A percentile compares a stretch with the other conserved stretches of the same genome.
These are phyloP conservation scores for Aleurites moluccanus DNA, from an alignment of 441 rosid species.

Conservation along the genomic window DNA sequence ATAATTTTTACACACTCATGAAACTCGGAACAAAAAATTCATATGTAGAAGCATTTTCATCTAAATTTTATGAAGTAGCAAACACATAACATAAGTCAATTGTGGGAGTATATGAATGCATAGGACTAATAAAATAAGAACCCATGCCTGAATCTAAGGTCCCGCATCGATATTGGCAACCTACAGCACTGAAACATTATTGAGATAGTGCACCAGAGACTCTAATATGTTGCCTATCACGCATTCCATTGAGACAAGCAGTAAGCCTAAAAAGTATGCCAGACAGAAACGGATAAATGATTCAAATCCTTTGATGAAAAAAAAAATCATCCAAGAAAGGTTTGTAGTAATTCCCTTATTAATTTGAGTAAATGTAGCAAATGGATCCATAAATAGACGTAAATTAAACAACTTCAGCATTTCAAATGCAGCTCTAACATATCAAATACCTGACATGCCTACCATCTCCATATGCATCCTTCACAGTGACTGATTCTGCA, in stretches of 20 bases:
- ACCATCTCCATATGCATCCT: conserved; percentile 92
- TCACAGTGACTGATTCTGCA: conserved; percentile 79
- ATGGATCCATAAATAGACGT: neutral
- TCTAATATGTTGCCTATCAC: conserved; percentile 53
- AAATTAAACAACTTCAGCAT: neutral
- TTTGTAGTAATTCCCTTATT: neutral
- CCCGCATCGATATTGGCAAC: conserved; percentile 45
- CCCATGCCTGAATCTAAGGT: conserved; percentile 45
- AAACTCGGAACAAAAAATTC: neutral
- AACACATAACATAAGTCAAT: neutral
- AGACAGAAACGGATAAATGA: neutral
- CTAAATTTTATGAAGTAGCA: neutral
- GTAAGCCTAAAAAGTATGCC: neutral
- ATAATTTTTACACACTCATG: neutral
- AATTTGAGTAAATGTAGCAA: neutral
- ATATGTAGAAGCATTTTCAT: neutral
- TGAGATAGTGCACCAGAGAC: conserved; percentile 45
- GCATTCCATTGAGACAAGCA: neutral
- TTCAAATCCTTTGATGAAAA: too few relatives aligned
- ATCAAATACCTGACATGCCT: conserved; percentile 76
- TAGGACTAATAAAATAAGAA: neutral
- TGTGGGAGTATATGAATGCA: conserved; percentile 45
- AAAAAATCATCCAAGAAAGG: neutral
- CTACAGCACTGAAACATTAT: conserved; percentile 58
- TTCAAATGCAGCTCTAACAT: neutral